These are phyloP conservation scores for Senecio squalidus DNA, from an alignment of 140 eudicot genomes.

Conservation along the genomic window DNA sequence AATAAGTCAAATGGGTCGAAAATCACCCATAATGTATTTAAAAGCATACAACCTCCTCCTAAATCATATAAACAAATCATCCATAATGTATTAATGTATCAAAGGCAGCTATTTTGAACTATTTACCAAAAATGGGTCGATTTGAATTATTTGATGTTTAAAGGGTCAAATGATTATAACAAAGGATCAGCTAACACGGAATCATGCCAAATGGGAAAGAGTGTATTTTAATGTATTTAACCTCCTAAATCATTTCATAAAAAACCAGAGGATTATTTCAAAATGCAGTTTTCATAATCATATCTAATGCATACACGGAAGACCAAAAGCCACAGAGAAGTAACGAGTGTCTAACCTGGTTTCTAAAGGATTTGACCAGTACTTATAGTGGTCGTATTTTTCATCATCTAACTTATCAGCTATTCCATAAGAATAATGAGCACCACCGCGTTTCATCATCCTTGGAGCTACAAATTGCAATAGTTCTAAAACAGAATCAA, in stretches of 20 bases:
- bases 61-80: too few species aligned
- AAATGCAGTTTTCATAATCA: neutral
- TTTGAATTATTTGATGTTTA: too few species aligned
- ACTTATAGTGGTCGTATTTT: neutral
- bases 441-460: constrained; percentile 5
- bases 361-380: constrained; percentile 11
- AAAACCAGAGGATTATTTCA: neutral
- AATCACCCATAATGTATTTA: neutral
- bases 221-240: too few species aligned
- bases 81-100: too few species aligned
- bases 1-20: neutral
- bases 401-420: neutral
- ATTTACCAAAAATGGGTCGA: too few species aligned
- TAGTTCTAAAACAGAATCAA: neutral
- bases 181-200: too few species aligned
- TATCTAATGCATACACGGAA: too few species aligned
- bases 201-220: too few species aligned
- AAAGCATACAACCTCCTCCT: neutral
- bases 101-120: too few species aligned
- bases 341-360: neutral
- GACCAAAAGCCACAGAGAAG: neutral
- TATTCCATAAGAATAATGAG: neutral
- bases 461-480: constrained; percentile 6
- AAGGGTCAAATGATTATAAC: too few species aligned
- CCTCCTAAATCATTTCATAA: neutral